These are phyloP conservation scores for Hysterangium stoloniferum DNA, from an alignment of 768 basidiomycete species.

Conservation along the genomic window DNA sequence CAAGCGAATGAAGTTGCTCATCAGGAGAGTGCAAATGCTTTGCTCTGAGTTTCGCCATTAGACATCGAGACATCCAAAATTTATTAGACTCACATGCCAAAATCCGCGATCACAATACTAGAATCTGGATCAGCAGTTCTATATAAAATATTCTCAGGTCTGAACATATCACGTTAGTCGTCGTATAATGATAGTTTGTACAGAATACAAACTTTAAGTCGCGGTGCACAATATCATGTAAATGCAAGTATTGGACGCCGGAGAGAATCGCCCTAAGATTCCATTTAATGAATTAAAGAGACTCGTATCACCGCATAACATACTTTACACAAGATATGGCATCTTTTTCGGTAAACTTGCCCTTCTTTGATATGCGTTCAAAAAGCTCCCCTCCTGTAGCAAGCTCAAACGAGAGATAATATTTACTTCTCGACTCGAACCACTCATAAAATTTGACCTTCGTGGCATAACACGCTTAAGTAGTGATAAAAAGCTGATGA, in stretches of 20 bases:
- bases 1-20: slow-evolving; percentile 63
- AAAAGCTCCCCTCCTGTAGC: slow-evolving; percentile 94
- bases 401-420: slow-evolving; percentile 92
- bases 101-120: slow-evolving; percentile 93
- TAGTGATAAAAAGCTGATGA: background rate
- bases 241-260: slow-evolving; percentile 84
- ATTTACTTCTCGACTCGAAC: slow-evolving; percentile 92
- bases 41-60: slow-evolving; percentile 39
- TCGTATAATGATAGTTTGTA: background rate
- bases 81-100: slow-evolving; percentile 70
- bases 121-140: slow-evolving; percentile 67
- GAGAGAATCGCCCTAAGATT: slow-evolving; percentile 63
- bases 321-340: slow-evolving; percentile 72
- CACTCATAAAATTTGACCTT: slow-evolving; percentile 95
- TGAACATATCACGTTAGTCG: slow-evolving; percentile 21
- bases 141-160: slow-evolving; percentile 95
- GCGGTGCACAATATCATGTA: slow-evolving; percentile 90
- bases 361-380: slow-evolving; percentile 72
- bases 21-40: slow-evolving; percentile 71
- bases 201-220: slow-evolving; percentile 78
- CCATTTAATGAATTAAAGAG: background rate
- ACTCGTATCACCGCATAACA: slow-evolving; percentile 20
- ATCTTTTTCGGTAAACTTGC: slow-evolving; percentile 91
- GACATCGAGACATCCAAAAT: background rate
- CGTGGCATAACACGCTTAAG: background rate